These are phyloP conservation scores for Zygosaccharomyces bisporus DNA, from an alignment of 805 yeast species.

Conservation along the genomic window DNA sequence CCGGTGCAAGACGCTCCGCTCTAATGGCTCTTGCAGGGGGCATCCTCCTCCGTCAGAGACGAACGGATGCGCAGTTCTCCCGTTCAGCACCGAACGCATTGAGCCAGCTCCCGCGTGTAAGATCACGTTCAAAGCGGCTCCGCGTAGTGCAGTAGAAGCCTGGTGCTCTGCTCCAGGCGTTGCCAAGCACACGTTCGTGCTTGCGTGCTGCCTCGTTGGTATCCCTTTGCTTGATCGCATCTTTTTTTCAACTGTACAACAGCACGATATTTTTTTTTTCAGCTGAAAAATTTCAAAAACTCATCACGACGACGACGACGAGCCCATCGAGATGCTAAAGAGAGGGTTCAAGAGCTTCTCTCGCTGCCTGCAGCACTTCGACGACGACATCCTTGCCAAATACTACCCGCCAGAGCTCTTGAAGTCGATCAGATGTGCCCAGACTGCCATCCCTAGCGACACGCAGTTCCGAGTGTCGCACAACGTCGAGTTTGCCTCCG, in stretches of 20 bases:
- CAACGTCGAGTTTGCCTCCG: slow-evolving; percentile 60
- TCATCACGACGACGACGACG: neutral
- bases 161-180: too few species aligned
- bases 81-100: too few species aligned
- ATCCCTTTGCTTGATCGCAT: too few species aligned
- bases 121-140: too few species aligned
- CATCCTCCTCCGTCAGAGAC: too few species aligned
- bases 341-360: slow-evolving; percentile 23
- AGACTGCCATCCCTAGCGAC: slow-evolving; percentile 66
- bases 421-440: slow-evolving; percentile 78
- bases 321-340: slow-evolving; percentile 16
- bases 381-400: slow-evolving; percentile 47
- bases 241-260: neutral
- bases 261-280: neutral
- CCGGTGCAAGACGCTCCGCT: too few species aligned
- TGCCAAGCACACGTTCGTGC: too few species aligned
- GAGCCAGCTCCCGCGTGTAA: too few species aligned
- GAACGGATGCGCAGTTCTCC: too few species aligned
- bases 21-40: too few species aligned
- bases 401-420: slow-evolving; percentile 81
- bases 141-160: too few species aligned
- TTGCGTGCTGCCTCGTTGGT: too few species aligned
- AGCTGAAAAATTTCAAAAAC: neutral
- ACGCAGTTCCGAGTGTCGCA: slow-evolving; percentile 44
- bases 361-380: slow-evolving; percentile 20